These are phyloP conservation scores for Tricholoma saponaceum DNA, from an alignment of 768 basidiomycete species.

Conservation along the genomic window DNA sequence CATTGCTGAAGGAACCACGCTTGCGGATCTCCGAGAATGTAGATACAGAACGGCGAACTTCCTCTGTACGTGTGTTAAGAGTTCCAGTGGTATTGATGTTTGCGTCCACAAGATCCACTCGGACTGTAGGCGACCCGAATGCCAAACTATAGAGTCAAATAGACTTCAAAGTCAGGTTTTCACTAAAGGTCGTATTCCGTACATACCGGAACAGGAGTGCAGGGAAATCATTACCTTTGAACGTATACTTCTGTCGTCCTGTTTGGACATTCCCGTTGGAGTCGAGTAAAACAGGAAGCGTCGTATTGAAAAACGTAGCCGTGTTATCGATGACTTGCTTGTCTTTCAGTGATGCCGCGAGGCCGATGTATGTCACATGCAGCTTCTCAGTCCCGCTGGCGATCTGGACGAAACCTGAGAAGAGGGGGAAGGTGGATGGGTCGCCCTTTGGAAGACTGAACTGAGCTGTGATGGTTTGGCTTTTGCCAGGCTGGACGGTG, in stretches of 20 bases:
- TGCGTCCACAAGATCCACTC: background rate
- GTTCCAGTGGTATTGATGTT: background rate
- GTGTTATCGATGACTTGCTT: background rate
- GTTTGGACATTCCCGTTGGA: background rate
- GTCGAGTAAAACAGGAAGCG: background rate
- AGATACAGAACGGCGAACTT: background rate
- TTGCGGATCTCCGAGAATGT: background rate
- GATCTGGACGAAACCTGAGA: conserved; percentile 54
- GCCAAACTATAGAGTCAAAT: background rate
- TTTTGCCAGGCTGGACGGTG: conserved; percentile 39
- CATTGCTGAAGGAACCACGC: conserved; percentile 7
- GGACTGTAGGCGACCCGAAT: background rate
- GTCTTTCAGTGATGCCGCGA: conserved; percentile 32
- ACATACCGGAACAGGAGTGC: background rate
- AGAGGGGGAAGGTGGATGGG: conserved; percentile 48
- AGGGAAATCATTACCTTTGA: background rate
- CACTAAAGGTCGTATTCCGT: background rate
- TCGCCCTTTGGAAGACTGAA: conserved; percentile 46
- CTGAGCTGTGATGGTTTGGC: conserved; percentile 34
- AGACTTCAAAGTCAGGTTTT: background rate
- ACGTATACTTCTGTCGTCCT: background rate
- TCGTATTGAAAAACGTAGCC: background rate
- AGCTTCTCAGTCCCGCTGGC: conserved; percentile 30
- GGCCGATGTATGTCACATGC: conserved; percentile 46
- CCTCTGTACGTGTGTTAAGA: background rate